phyloP scores from a whole-genome alignment of 345 rosid genomes.

The Syzygium grande region DNA sequence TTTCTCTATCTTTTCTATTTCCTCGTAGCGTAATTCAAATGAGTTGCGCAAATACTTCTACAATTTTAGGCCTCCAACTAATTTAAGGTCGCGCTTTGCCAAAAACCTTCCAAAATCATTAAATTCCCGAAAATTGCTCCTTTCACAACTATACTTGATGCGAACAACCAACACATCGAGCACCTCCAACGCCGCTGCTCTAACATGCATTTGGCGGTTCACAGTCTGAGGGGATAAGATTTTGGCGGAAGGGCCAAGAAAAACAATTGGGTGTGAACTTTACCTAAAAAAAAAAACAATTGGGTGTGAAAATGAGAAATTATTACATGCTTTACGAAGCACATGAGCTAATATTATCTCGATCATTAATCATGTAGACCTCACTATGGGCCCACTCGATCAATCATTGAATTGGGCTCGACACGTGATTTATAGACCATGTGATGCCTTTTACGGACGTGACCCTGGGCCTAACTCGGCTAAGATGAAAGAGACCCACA shows the following conservation, averaged over 20 bases:
- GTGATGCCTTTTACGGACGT: neutral
- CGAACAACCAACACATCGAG: neutral
- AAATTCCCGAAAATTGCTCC: neutral
- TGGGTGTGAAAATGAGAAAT: neutral
- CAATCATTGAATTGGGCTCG: neutral
- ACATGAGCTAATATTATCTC: neutral
- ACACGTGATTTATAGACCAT: neutral
- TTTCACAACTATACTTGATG: neutral
- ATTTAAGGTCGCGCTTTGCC: neutral
- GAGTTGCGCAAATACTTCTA: neutral
- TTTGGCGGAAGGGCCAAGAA: neutral
- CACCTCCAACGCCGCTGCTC: accelerated
- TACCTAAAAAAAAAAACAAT: neutral
- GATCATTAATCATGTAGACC: neutral
- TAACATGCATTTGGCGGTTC: neutral
- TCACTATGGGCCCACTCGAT: neutral
- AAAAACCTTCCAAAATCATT: neutral
- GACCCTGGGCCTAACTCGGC: accelerated
- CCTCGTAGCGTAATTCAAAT: neutral
- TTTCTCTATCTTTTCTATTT: neutral
- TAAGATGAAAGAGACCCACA: neutral
- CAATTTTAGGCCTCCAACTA: neutral
- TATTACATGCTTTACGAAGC: neutral
- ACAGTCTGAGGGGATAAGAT: neutral
- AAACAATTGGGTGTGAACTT: neutral